Percentiles rank a stretch among this genome's conserved stretches.
phyloP scores from a whole-genome alignment of 176 grass and related monocot species.

The Cymbopogon citratus region DNA sequence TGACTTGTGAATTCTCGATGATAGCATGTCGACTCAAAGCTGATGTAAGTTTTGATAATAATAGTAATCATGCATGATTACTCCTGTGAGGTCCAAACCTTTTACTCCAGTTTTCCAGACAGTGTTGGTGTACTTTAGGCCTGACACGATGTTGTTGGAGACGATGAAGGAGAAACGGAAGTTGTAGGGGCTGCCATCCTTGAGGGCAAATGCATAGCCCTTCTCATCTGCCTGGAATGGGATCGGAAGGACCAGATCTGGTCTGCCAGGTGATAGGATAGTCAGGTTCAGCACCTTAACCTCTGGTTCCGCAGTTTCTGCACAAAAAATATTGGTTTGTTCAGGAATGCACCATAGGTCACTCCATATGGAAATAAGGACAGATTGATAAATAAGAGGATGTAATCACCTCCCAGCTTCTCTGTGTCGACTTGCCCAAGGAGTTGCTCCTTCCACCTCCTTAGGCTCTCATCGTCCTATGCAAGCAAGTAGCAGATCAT shows the following conservation, averaged over 20 bases:
- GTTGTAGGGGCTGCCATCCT: constrained; percentile 76
- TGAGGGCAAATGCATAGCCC: constrained; percentile 69
- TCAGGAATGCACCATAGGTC: not conserved
- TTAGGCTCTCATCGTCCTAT: constrained; percentile 81
- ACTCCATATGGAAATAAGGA: not conserved
- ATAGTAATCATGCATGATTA: not conserved
- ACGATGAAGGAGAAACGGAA: constrained; percentile 81
- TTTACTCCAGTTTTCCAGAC: constrained; percentile 78
- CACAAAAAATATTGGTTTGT: not conserved
- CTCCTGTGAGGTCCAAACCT: constrained; percentile 33
- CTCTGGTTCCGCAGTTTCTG: constrained; percentile 74
- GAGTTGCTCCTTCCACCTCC: constrained; percentile 89
- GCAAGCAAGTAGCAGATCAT: not conserved
- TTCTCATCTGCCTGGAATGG: constrained; percentile 61
- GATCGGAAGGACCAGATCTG: constrained; percentile 58
- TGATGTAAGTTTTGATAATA: not conserved
- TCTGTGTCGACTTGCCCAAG: constrained; percentile 71
- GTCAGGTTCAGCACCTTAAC: constrained; percentile 74
- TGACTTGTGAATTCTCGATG: not conserved
- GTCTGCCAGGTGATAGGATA: constrained; percentile 50
- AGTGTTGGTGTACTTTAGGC: constrained; percentile 80
- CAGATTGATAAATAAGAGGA: not conserved
- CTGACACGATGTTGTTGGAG: constrained; percentile 83
- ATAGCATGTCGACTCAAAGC: not conserved
- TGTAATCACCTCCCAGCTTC: constrained; percentile 55